Evolutionary conservation across 2,329 filamentous ascomycete species (phyloP), one percentile per base, ranked within the genome.

Genomic region (Sporothrix protearum): DNA sequence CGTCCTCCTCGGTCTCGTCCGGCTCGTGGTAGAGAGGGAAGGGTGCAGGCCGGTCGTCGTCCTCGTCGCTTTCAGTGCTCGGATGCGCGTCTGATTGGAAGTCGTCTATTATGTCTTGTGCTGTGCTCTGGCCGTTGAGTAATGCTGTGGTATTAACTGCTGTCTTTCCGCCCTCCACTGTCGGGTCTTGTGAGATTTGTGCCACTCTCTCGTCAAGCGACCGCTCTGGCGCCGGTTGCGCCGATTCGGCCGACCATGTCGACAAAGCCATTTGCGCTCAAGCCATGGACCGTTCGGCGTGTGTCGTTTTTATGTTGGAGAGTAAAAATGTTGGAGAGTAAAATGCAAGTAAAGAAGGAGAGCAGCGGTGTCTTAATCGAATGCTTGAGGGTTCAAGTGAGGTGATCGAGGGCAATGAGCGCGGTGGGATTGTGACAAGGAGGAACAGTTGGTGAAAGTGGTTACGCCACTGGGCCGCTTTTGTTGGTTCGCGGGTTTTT

Each of bases 1-100:
- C 70, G n/a, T 9, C 25, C 25, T 28, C 51, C 1, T 49, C 61
- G 10, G 19, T 8, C 22, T 71, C 61, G n/a, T 68, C 63, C 3
- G 25, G 71, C 59, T 72, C 71, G n/a, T 68, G 68, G 33, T 72
- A 72, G 9, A 68, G 49, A 1, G 71, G 71, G 14, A 72, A 72
- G 14, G 71, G 71, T 36, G 68, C 53, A 30, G 51, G 59, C 28
- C 59, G 47, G 28, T 64, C 68, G 33, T 68, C 64, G 63, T 71
- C 68, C 30, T 57, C 8, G 19, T 53, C 49, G 49, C 28, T 28
- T 53, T 10, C n/a, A n/a, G 22, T 28, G 36, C 66, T 28, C 12
- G 53, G 4, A 8, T 64, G 59, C 33, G 64, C 42, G 28, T 53
- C n/a, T 36, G 0, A 45, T 51, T 22, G 28, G 2, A 19, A 19